phyloP scores from a whole-genome alignment of 148 eudicot genomes.

The Selenicereus undatus region DNA sequence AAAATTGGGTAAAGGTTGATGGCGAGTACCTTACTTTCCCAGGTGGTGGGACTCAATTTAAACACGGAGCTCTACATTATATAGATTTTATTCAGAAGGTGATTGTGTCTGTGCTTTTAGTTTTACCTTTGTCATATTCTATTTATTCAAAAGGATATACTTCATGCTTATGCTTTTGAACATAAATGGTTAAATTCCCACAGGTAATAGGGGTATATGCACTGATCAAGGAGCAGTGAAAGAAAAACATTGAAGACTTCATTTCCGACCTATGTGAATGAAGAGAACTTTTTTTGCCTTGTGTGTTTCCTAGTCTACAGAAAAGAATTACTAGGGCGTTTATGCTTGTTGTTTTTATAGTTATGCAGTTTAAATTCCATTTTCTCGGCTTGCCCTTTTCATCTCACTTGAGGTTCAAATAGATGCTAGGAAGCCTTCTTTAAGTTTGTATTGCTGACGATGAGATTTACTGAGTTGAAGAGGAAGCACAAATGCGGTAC shows the following conservation, averaged over 20 bases:
- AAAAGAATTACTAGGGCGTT: too few species aligned
- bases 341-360: too few species aligned
- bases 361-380: too few species aligned
- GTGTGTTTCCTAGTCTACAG: too few species aligned
- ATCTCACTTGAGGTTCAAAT: too few species aligned
- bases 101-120: conserved; percentile 12
- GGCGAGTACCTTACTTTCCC: conserved; percentile 60
- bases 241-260: not conserved
- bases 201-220: not conserved
- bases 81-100: conserved; percentile 61
- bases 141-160: not conserved
- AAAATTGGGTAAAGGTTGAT: conserved; percentile 62
- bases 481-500: too few species aligned
- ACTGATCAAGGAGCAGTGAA: not conserved
- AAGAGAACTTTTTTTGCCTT: not conserved
- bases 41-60: conserved; percentile 74
- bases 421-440: too few species aligned
- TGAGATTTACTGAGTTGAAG: too few species aligned
- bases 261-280: not conserved
- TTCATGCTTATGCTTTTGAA: not conserved
- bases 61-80: conserved; percentile 58
- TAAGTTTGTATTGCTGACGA: too few species aligned
- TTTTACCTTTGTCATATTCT: conserved; percentile 10
- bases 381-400: too few species aligned
- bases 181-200: not conserved